A percentile compares a stretch with the other conserved stretches of the same genome.
Evolutionary conservation across 225 moss, liverwort and hornwort genomes (phyloP).

Genomic region (Bryoerythrophyllum caledonicum): DNA sequence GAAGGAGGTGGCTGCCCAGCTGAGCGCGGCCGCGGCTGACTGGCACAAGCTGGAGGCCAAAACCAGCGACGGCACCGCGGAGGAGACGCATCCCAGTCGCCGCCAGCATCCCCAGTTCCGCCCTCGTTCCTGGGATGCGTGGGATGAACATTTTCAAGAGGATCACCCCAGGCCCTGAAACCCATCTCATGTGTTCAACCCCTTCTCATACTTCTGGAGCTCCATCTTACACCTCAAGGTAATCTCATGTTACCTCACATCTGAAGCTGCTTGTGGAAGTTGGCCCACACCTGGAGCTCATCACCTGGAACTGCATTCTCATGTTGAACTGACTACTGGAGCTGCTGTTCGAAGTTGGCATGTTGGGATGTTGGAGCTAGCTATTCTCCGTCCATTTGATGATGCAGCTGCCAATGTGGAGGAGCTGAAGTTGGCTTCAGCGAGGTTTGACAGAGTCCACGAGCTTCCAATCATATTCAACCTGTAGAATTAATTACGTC

Average conservation of each 20-base stretch:
- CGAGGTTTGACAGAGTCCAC: not conserved
- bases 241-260: too few relatives aligned
- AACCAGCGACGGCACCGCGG: not conserved
- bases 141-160: constrained; percentile 22
- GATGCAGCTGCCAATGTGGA: constrained; percentile 1
- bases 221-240: too few relatives aligned
- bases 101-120: constrained; percentile 17
- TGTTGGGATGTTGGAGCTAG: too few relatives aligned
- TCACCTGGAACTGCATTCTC: too few relatives aligned
- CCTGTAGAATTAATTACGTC: not conserved
- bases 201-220: too few relatives aligned
- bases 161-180: too few relatives aligned
- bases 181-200: too few relatives aligned
- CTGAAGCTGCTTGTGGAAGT: too few relatives aligned
- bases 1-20: constrained; percentile 39
- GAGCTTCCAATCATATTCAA: not conserved
- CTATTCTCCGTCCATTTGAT: not conserved
- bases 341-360: not conserved
- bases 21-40: constrained; percentile 21
- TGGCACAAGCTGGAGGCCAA: constrained; percentile 28
- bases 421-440: not conserved
- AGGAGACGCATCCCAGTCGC: constrained; percentile 28
- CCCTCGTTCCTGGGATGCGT: not conserved
- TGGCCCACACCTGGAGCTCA: too few relatives aligned
- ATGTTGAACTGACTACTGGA: not conserved